Evolutionary conservation across 495 filamentous ascomycete species (phyloP).

Genomic region (Corynascus novoguineensis): DNA sequence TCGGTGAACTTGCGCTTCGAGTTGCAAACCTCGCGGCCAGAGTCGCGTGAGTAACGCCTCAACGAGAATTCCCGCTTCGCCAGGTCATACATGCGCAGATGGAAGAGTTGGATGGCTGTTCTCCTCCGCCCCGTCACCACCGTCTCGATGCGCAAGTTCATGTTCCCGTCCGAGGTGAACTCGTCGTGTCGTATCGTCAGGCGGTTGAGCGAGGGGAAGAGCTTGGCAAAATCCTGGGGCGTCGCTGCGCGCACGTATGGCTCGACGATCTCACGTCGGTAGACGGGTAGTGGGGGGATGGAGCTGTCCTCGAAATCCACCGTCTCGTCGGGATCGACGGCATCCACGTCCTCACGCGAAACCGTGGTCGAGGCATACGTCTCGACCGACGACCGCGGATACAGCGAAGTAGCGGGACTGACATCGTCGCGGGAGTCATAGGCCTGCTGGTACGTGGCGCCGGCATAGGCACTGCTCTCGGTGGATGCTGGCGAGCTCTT

Average conservation of each 20-base stretch:
- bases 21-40: slow-evolving; percentile 89
- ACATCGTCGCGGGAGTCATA: slow-evolving; percentile 41
- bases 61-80: slow-evolving; percentile 82
- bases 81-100: slow-evolving; percentile 93
- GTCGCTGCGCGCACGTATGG: slow-evolving; percentile 66
- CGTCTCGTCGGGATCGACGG: slow-evolving; percentile 47
- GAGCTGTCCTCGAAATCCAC: slow-evolving; percentile 34
- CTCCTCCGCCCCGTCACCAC: slow-evolving; percentile 54
- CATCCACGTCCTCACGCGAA: slow-evolving; percentile 59
- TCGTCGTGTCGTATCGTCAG: slow-evolving; percentile 88
- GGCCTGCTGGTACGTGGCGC: slow-evolving; percentile 23
- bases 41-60: slow-evolving; percentile 85
- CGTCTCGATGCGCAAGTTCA: slow-evolving; percentile 91
- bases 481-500: slow-evolving; percentile 37
- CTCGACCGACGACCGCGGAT: slow-evolving; percentile 62
- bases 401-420: slow-evolving; percentile 44
- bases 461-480: slow-evolving; percentile 21
- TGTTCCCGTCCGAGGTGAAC: slow-evolving; percentile 87
- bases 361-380: slow-evolving; percentile 73
- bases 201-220: slow-evolving; percentile 79
- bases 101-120: slow-evolving; percentile 79
- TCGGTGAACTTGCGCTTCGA: slow-evolving; percentile 65
- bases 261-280: slow-evolving; percentile 54
- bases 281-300: slow-evolving; percentile 52
- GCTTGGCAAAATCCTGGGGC: slow-evolving; percentile 73